Conservation (phyloP, 2,329 filamentous ascomycete genomes). For the Cylindrodendrum hubeiense region DNA sequence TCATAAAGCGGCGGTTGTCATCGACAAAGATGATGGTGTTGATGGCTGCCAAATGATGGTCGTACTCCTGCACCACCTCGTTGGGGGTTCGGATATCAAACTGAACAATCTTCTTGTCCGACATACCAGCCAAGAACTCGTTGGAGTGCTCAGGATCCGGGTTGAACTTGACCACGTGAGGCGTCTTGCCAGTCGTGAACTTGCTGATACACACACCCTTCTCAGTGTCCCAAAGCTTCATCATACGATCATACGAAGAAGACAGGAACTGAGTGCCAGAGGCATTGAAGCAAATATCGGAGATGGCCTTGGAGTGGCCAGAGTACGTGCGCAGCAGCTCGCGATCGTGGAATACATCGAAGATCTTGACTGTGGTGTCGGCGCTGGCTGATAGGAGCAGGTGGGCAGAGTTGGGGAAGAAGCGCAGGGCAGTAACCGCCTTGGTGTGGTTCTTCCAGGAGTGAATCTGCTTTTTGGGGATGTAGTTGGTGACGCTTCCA, state of each 20-base stretch:
- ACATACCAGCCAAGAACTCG: slow-evolving; percentile 97
- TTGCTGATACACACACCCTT: slow-evolving; percentile 89
- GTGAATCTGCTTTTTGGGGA: slow-evolving; percentile 93
- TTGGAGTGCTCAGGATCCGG: slow-evolving; percentile 80
- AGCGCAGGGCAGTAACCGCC: slow-evolving; percentile 87
- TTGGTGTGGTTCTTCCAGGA: slow-evolving; percentile 89
- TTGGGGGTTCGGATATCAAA: slow-evolving; percentile 86
- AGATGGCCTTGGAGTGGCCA: slow-evolving; percentile 90
- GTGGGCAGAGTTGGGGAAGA: slow-evolving; percentile 91
- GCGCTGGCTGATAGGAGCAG: slow-evolving; percentile 90
- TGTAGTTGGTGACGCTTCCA: slow-evolving; percentile 87
- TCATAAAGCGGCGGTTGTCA: slow-evolving; percentile 94
- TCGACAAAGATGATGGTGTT: slow-evolving; percentile 99
- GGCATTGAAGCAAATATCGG: slow-evolving; percentile 88
- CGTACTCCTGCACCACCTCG: slow-evolving; percentile 94
- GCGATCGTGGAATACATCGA: slow-evolving; percentile 91
- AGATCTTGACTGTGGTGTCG: slow-evolving; percentile 91
- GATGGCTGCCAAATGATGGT: slow-evolving; percentile 96
- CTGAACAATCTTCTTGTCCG: slow-evolving; percentile 98
- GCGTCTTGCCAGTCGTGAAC: slow-evolving; percentile 94
- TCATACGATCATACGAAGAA: slow-evolving; percentile 92
- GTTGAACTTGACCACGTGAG: slow-evolving; percentile 95
- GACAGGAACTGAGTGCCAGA: slow-evolving; percentile 89
- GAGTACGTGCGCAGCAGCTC: slow-evolving; percentile 92
- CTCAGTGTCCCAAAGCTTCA: slow-evolving; percentile 99